A percentile compares a stretch with the other conserved stretches of the same genome.
These are phyloP conservation scores for Hortiboletus campestris DNA, from an alignment of 768 basidiomycete species.

Conservation along the genomic window DNA sequence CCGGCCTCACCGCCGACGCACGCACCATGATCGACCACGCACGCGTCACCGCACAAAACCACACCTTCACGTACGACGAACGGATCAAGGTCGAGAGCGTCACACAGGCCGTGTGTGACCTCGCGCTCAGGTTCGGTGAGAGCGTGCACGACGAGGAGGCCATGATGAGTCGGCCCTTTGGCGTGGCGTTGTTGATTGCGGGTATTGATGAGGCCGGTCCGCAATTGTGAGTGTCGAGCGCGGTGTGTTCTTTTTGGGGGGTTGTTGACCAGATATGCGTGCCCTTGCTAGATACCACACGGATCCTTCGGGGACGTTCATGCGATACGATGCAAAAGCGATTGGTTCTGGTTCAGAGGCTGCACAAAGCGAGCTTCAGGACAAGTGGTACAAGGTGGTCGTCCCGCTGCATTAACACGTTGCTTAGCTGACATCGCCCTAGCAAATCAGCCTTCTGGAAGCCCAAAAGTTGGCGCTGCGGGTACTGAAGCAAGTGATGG, in stretches of 20 bases:
- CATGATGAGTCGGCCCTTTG: conserved; percentile 99
- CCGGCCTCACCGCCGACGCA: conserved; percentile 94
- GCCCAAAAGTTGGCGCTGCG: conserved; percentile 84
- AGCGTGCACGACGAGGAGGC: conserved; percentile 99
- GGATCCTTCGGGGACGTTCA: conserved; percentile 97
- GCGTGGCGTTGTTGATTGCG: conserved; percentile 96
- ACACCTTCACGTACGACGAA: conserved; percentile 96
- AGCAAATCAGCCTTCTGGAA: conserved; percentile 91
- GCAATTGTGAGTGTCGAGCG: conserved; percentile 69
- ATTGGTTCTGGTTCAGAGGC: conserved; percentile 98
- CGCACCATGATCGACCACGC: conserved; percentile 99
- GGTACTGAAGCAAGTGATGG: conserved; percentile 99
- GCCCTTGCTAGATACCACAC: conserved; percentile 79
- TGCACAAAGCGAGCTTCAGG: conserved; percentile 94
- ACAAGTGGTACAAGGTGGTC: conserved; percentile 91
- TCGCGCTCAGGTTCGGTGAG: conserved; percentile 96
- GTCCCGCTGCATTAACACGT: neutral
- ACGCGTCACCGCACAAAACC: conserved; percentile 93
- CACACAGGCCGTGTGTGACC: conserved; percentile 97
- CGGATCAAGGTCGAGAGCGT: conserved; percentile 95
- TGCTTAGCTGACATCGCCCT: conserved; percentile 11
- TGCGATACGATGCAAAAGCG: conserved; percentile 96
- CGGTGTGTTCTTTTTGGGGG: neutral
- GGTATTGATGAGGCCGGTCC: conserved; percentile 95
- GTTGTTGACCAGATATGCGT: conserved; percentile 3